These are phyloP conservation scores for Mycena sp. DNA, from an alignment of 1,284 basidiomycete species.

Conservation along the genomic window DNA sequence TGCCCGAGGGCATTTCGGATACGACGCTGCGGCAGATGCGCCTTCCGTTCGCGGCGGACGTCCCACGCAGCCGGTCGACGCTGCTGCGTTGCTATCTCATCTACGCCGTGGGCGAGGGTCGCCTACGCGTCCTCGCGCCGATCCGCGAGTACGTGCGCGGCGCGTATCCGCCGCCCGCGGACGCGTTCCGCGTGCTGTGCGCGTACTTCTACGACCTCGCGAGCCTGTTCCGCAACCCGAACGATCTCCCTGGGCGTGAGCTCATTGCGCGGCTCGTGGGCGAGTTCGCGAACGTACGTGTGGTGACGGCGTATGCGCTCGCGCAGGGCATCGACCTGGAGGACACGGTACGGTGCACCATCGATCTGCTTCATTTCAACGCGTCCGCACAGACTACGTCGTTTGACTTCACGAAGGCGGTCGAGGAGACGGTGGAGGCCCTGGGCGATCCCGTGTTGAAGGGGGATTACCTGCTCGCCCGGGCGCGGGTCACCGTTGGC, in stretches of 20 bases:
- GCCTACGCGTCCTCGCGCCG: neutral
- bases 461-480: constrained; percentile 13
- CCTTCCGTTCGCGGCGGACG: neutral
- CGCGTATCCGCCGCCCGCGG: neutral
- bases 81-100: neutral
- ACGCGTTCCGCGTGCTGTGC: no score
- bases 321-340: neutral
- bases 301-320: constrained; percentile 3
- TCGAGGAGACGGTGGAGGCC: neutral
- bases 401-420: neutral
- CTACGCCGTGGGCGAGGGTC: neutral
- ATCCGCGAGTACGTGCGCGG: neutral
- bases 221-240: neutral
- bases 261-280: constrained; percentile 1
- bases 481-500: neutral
- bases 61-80: no score
- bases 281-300: constrained; percentile 10
- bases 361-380: constrained; percentile 14
- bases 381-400: neutral
- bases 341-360: constrained; percentile 12
- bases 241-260: neutral
- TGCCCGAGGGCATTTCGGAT: neutral
- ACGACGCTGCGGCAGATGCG: no score
- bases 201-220: constrained; percentile 6
- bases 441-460: neutral